Conservation (phyloP, 495 filamentous ascomycete species). For the Penicillium roqueforti region DNA sequence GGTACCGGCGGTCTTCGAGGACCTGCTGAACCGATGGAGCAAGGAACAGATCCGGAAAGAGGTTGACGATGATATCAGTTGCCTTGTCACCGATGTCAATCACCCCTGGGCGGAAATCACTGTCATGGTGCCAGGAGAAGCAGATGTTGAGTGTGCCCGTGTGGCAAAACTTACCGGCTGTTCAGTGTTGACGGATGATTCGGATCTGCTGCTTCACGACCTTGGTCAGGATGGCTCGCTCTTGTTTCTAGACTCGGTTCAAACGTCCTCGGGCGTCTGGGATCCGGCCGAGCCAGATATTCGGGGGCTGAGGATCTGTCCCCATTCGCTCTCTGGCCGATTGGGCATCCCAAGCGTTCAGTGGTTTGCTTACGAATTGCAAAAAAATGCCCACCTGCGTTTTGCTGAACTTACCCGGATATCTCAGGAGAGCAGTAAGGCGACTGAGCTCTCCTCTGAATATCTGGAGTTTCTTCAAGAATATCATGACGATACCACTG, state of each 20-base stretch:
- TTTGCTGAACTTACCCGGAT: slow-evolving; percentile 33
- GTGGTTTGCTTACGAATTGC: slow-evolving; percentile 36
- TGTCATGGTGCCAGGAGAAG: slow-evolving; percentile 63
- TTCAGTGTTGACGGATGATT: slow-evolving; percentile 63
- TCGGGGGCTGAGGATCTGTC: slow-evolving; percentile 35
- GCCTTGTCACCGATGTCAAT: slow-evolving; percentile 8
- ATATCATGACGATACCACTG: slow-evolving; percentile 29
- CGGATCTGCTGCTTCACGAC: slow-evolving; percentile 68
- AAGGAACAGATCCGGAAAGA: slow-evolving; percentile 19
- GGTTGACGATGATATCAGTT: slow-evolving; percentile 4
- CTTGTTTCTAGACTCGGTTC: slow-evolving; percentile 52
- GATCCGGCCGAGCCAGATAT: slow-evolving; percentile 23
- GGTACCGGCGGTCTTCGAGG: slow-evolving; percentile 63
- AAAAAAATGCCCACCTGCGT: slow-evolving; percentile 16
- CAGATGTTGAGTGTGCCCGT: slow-evolving; percentile 63
- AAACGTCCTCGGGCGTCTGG: slow-evolving; percentile 17
- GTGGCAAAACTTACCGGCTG: slow-evolving; percentile 48
- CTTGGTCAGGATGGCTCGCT: slow-evolving; percentile 55
- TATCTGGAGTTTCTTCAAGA: slow-evolving; percentile 43
- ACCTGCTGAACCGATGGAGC: slow-evolving; percentile 43
- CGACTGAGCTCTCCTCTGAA: slow-evolving; percentile 11
- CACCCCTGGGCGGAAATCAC: slow-evolving; percentile 48
- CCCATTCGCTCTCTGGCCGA: slow-evolving; percentile 30
- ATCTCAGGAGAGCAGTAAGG: slow-evolving; percentile 15
- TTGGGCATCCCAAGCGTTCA: slow-evolving; percentile 34